Base-by-base conservation (phyloP, 1,139 yeast species). In the Tardiomyces digboiensis region DNA sequence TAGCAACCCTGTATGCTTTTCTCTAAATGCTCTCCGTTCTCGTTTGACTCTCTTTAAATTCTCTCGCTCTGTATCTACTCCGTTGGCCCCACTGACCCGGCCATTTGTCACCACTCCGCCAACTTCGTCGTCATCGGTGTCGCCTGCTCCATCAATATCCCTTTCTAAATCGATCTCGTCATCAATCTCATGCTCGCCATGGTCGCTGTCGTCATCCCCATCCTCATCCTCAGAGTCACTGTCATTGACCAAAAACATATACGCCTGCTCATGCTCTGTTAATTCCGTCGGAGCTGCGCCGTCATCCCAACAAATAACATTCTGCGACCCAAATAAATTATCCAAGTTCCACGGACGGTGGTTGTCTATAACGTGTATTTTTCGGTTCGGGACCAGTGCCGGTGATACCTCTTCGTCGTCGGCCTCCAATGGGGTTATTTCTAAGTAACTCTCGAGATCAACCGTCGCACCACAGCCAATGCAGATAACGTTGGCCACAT, bases 331-430 rank as follows among this genome's bases (percentile, higher is more conserved):
- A 70, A 86, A 89, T 43, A 91, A 60, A 60, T 93, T 93, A 59
- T 89, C 96, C 53, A 93, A 68, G 62, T 88, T 88, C 97, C 97
- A 91, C 2, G 98, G 99, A 51, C 97, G 70, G 52, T 86, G 94
- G 4, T 95, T 91, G 62, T 93, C 99, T 48, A 91, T 72, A 13
- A 93, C 75, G 58, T 85, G 93, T 1, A 93, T 73, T 47, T 73
- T 73, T 52, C 82, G 69, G 39, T 64, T 68, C 36, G 71, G 59
- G 29, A 54, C 57, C 26, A 56, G 47, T 16, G 10, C 16, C 5
- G 16, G 5, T 5, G 33, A 5, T 7, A 55, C 47, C 42, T 57
- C 36, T n/a, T 46, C 50, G 14, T 50, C 47, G 16, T 52, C 56
- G 3, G 52, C 54, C 6, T 72, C 73, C 0, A 75, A 72, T n/a